Base-by-base conservation (phyloP, 306 rosid genomes). In the Dalbergia oliveri region DNA sequence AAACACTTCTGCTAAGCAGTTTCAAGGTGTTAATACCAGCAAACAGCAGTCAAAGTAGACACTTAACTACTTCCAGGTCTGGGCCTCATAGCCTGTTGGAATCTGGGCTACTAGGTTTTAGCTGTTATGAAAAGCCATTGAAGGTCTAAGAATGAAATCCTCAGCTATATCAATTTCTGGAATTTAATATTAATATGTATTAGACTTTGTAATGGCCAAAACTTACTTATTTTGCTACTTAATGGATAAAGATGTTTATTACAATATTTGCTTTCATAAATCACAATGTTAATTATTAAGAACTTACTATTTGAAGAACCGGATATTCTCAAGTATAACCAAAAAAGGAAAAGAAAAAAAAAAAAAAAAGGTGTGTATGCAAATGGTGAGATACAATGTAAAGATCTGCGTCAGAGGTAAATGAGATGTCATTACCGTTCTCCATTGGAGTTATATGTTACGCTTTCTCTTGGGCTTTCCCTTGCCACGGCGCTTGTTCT, bases 401-500 rank as follows among this genome's bases (percentile, higher is more conserved):
- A 57, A 53, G 65, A 35, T 19, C 67, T 31, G 26, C 33, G 51
- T 21, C 23, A n/a, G 19, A 78, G 61, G 60, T 37, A 47, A 66
- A 58, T 18, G 37, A 68, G 39, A 50, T 50, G 64, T 44, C 73
- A 77, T 69, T 80, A 69, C 86, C 86, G 41, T 62, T 74, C 68
- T 56, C 68, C 53, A 23, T 26, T 44, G 68, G 65, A 86, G 57
- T 86, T 78, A 93, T 75, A 93, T 95, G 70, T 88, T 84, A 69
- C 92, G 93, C 75, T 64, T 87, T 73, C 44, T 81, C 79, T 83
- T 81, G 9, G 82, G 34, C 88, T 84, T 88, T 81, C 88, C 92
- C 83, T 93, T 94, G 39, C 96, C 93, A 15, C 86, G 87, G 7
- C 88, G 92, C 82, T 84, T 91, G 63, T 83, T 79, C 84, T 89